Percentiles rank a stretch among this genome's conserved stretches.
Evolutionary conservation across 139 green algal genomes (phyloP).

Genomic region (Coelastrella sp.): DNA sequence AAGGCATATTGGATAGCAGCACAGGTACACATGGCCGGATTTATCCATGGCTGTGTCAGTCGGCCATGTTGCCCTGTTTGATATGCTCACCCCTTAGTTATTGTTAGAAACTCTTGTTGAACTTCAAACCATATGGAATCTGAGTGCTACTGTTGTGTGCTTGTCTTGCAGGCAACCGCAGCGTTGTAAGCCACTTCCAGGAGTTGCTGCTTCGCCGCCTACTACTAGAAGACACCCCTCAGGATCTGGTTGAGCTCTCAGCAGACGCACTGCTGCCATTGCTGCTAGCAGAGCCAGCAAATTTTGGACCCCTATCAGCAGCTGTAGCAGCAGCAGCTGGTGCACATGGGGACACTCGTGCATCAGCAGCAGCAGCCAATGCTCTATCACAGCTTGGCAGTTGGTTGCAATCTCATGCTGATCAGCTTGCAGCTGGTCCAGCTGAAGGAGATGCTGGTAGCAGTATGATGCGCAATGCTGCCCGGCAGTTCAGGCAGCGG

Average conservation of each 20-base stretch:
- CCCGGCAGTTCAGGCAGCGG: constrained; percentile 41
- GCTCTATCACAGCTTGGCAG: constrained; percentile 23
- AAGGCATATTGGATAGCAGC: no score
- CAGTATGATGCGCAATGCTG: neutral
- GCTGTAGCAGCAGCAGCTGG: constrained; percentile 11
- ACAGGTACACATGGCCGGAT: no score
- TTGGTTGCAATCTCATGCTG: constrained; percentile 28
- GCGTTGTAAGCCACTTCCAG: constrained; percentile 61
- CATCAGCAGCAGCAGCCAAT: neutral
- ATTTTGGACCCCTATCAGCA: constrained; percentile 57
- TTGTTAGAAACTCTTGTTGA: no score
- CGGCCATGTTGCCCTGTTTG: no score
- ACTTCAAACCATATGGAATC: neutral
- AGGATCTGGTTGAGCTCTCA: constrained; percentile 70
- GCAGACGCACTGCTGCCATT: constrained; percentile 82
- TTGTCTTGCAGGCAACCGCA: constrained; percentile 24
- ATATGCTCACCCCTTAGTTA: no score
- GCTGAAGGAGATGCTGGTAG: neutral
- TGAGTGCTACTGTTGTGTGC: neutral
- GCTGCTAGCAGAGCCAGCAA: constrained; percentile 63
- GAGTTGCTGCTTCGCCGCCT: constrained; percentile 64
- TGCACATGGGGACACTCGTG: constrained; percentile 13
- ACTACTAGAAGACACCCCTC: constrained; percentile 63
- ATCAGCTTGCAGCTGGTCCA: constrained; percentile 5
- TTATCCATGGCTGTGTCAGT: no score